Evolutionary conservation across 2,329 filamentous ascomycete species (phyloP).

Genomic region (Talaromyces amestolkiae): DNA sequence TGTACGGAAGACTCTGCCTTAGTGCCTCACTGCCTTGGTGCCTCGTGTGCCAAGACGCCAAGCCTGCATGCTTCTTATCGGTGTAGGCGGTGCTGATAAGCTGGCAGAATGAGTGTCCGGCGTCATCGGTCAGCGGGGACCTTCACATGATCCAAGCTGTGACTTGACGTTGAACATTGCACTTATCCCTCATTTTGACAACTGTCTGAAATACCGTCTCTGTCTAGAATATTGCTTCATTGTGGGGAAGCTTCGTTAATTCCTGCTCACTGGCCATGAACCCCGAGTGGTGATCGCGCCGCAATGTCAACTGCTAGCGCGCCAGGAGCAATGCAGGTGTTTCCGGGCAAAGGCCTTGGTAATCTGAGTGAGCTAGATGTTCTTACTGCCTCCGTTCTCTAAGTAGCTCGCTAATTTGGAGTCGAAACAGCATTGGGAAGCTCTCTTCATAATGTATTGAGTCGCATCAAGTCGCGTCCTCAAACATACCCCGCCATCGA

Average conservation of each 20-base stretch:
- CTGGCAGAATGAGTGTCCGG: constrained; percentile 16
- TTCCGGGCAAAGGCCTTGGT: constrained; percentile 65
- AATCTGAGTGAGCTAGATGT: constrained; percentile 50
- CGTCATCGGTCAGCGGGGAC: constrained; percentile 17
- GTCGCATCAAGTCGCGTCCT: constrained; percentile 82
- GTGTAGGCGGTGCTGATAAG: constrained; percentile 21
- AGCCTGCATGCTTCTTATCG: constrained; percentile 11
- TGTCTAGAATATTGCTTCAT: neutral
- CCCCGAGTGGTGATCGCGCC: constrained; percentile 18
- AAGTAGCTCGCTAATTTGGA: neutral
- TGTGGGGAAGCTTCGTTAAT: neutral
- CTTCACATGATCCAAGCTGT: constrained; percentile 28
- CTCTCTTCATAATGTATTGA: constrained; percentile 85
- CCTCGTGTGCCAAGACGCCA: neutral
- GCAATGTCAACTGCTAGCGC: constrained; percentile 37
- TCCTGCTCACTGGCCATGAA: constrained; percentile 7
- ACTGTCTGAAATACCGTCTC: too few species aligned
- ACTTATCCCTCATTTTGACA: neutral
- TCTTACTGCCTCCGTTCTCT: too few species aligned
- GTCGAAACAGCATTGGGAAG: constrained; percentile 70
- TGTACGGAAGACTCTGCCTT: neutral
- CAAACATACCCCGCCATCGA: constrained; percentile 79
- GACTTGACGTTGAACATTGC: neutral
- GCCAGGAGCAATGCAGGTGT: constrained; percentile 55
- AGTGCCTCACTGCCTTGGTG: neutral